Percentiles rank a stretch among this genome's conserved stretches.
Conservation (phyloP, 2,329 filamentous ascomycete genomes). For the Fusarium annulatum region DNA sequence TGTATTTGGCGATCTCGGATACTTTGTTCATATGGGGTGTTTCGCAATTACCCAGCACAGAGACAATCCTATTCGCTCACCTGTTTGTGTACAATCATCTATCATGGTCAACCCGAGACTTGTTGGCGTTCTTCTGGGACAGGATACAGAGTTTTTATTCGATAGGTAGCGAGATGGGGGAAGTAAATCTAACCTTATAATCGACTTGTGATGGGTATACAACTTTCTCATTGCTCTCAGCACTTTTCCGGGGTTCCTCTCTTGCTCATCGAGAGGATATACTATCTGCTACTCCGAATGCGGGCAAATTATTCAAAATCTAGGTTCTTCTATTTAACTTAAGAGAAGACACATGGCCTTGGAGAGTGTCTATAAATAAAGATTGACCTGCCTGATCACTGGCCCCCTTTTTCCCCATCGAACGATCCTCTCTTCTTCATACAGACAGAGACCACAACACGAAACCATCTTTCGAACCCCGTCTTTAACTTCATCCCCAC, state of each 20-base stretch:
- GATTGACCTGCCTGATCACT: background rate
- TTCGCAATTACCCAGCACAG: too few relatives aligned
- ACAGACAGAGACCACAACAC: background rate
- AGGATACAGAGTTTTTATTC: background rate
- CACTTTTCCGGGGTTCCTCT: background rate
- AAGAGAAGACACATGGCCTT: background rate
- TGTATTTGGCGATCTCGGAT: background rate
- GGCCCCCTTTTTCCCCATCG: background rate
- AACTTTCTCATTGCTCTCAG: background rate
- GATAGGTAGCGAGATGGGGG: background rate
- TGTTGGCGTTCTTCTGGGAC: background rate
- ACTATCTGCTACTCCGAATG: background rate
- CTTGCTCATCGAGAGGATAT: background rate
- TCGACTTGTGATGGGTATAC: background rate
- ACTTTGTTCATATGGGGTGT: background rate
- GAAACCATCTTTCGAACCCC: background rate
- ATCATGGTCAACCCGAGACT: background rate
- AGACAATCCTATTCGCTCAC: background rate
- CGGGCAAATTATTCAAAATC: background rate
- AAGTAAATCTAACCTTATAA: background rate
- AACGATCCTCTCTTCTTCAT: background rate
- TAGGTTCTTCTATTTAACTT: background rate
- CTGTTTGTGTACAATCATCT: background rate
- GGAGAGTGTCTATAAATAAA: background rate
- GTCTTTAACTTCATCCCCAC: background rate